Conservation (phyloP, 768 basidiomycete genomes). For the Clathrus columnatus region DNA sequence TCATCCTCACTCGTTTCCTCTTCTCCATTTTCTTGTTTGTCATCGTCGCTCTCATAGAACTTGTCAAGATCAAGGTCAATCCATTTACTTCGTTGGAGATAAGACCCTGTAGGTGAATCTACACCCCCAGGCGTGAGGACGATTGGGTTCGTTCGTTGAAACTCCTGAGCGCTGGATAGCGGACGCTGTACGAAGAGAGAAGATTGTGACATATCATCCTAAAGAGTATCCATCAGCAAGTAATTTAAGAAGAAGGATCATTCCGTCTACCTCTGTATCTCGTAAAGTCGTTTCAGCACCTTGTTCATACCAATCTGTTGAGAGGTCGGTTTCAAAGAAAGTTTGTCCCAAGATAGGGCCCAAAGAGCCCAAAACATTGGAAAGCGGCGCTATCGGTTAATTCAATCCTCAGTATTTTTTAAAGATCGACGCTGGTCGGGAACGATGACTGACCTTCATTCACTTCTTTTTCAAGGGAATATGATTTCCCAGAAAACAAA, state of each 20-base stretch:
- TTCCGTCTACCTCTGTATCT: conserved; percentile 32
- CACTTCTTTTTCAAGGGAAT: conserved; percentile 33
- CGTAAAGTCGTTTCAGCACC: conserved; percentile 75
- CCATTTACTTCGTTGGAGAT: conserved; percentile 32
- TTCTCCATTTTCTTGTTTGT: conserved; percentile 27
- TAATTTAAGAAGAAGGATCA: neutral
- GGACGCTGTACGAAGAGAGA: conserved; percentile 35
- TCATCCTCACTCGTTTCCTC: conserved; percentile 22
- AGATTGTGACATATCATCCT: conserved; percentile 23
- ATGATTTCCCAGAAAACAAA: conserved; percentile 67
- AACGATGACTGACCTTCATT: conserved; percentile 24
- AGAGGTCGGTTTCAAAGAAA: conserved; percentile 38
- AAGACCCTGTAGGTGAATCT: conserved; percentile 36
- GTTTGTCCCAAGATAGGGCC: conserved; percentile 50
- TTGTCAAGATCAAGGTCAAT: conserved; percentile 51
- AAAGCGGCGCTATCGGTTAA: conserved; percentile 7
- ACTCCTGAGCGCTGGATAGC: conserved; percentile 23
- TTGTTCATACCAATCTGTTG: conserved; percentile 85
- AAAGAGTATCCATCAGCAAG: conserved; percentile 42
- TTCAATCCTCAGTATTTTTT: neutral
- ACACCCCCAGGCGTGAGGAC: conserved; percentile 47
- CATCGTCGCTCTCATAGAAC: conserved; percentile 52
- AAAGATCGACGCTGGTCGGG: neutral
- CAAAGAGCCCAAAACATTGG: conserved; percentile 55
- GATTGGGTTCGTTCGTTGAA: conserved; percentile 34